Evolutionary conservation across 2,329 filamentous ascomycete genomes (phyloP).

Genomic region (Pseudocercospora vitis): DNA sequence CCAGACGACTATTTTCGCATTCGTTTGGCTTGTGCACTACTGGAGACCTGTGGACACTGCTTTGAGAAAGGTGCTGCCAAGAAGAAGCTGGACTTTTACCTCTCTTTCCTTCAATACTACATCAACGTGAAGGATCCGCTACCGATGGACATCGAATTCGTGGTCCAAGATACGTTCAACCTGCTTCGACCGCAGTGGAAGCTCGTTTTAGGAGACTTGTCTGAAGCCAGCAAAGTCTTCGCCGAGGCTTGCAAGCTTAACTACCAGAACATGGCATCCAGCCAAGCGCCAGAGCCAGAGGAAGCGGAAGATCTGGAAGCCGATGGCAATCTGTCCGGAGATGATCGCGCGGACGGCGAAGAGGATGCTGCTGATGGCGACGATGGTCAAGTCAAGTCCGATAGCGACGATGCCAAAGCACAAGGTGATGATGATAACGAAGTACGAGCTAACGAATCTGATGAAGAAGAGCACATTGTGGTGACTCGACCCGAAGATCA

Average conservation of each 20-base stretch:
- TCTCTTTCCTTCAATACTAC: conserved; percentile 97
- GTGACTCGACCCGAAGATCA: conserved; percentile 89
- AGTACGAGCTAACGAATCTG: conserved; percentile 51
- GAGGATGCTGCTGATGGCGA: conserved; percentile 60
- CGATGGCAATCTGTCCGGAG: conserved; percentile 63
- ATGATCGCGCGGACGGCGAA: conserved; percentile 66
- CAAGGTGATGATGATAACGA: conserved; percentile 53
- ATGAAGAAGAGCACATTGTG: conserved; percentile 81
- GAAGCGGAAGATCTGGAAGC: conserved; percentile 53
- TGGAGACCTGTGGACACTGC: conserved; percentile 95
- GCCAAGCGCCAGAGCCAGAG: conserved; percentile 69
- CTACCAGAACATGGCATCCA: conserved; percentile 74
- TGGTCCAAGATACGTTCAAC: conserved; percentile 87
- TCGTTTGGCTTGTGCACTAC: conserved; percentile 79
- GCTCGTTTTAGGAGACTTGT: conserved; percentile 67
- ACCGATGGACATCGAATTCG: conserved; percentile 96
- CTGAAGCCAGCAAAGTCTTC: conserved; percentile 82
- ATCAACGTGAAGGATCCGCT: conserved; percentile 84
- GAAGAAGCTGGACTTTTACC: conserved; percentile 97
- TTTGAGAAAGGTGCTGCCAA: conserved; percentile 91
- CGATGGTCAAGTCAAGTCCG: conserved; percentile 51
- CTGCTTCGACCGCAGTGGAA: conserved; percentile 91
- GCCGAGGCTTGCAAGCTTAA: conserved; percentile 86
- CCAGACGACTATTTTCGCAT: conserved; percentile 97
- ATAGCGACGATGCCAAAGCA: conserved; percentile 53